phyloP scores from a whole-genome alignment of 2,329 filamentous ascomycete genomes.

The Elsinoe ampelina region DNA sequence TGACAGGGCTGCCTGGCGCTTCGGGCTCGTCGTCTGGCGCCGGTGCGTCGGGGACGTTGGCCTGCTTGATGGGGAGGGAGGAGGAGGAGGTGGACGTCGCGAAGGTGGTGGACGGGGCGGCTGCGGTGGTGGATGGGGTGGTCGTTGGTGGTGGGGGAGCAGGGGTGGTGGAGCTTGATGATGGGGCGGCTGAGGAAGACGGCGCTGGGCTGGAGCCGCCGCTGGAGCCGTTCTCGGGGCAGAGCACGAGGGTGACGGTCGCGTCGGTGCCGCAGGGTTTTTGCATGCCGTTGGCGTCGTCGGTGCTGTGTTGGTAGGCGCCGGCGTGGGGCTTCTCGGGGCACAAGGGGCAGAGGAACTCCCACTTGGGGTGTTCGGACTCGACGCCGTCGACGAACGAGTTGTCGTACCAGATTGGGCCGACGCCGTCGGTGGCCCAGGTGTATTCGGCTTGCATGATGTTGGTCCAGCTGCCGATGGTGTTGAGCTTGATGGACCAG shows the following conservation, averaged over 20 bases:
- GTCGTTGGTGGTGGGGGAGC: constrained; percentile 10
- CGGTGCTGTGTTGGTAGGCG: constrained; percentile 31
- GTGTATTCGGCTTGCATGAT: constrained; percentile 33
- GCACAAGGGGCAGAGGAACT: constrained; percentile 24
- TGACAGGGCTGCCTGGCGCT: constrained; percentile 10
- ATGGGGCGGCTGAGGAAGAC: constrained; percentile 14
- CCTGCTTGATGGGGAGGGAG: constrained; percentile 15
- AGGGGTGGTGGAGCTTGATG: constrained; percentile 9
- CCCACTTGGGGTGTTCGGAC: constrained; percentile 30
- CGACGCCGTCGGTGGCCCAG: constrained; percentile 24
- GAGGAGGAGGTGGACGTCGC: constrained; percentile 18
- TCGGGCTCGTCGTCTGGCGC: background rate
- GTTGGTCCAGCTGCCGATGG: constrained; percentile 21
- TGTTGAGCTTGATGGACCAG: constrained; percentile 33
- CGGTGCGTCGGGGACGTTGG: constrained; percentile 2
- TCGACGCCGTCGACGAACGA: constrained; percentile 29
- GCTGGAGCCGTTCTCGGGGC: constrained; percentile 21
- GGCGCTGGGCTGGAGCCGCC: constrained; percentile 9
- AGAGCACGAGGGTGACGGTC: constrained; percentile 29
- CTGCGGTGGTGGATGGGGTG: constrained; percentile 7
- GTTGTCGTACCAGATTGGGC: constrained; percentile 32
- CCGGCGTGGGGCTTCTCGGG: constrained; percentile 25
- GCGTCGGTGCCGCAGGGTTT: constrained; percentile 23
- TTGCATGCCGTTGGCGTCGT: constrained; percentile 33
- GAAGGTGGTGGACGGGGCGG: constrained; percentile 17